Evolutionary conservation across 2,329 filamentous ascomycete species (phyloP), one percentile per base, ranked within the genome.

Genomic region (Fusarium nurragi): DNA sequence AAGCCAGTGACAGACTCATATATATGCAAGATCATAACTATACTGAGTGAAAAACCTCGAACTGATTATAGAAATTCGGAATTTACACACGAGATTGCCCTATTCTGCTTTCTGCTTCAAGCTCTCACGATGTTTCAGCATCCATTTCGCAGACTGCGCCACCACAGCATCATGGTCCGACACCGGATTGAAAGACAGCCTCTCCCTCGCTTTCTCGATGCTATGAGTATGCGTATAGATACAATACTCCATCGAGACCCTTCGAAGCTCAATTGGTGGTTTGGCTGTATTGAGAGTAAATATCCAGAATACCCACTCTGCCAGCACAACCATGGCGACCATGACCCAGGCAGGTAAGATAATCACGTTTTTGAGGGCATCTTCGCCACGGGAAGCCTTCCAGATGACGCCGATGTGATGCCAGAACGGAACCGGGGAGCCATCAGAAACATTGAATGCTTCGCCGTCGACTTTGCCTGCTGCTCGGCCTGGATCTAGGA

Each of bases 381-480:
- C 59, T 13, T 36, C 43, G 3, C 68, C 69, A 0, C 69, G 48
- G 0, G 58, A 71, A 12, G 62, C 53, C 5, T 48, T 47, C 70
- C 73, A 76, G 3, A 74, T 69, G 2, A 71, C 16, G 4, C 57
- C 47, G 1, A 68, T 65, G 11, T 76, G 74, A n/a, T 72, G 67
- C 69, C 74, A 78, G 25, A 76, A 77, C 0, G 65, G 69, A 8
- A 76, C 53, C 0, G 71, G 72, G 2, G 64, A 45, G 1, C 74
- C 73, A 36, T 79, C 77, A 1, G 76, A 74, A 43, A 77, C 69
- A 49, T 77, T 77, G 64, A 78, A 79, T 0, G 70, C 73, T 55
- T 78, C 70, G 8, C 77, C 76, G 1, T 70, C 74, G 0, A 77
- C 70, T 12, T 54, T 63, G 2, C 57, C 62, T 0, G 14, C 12